Percentiles rank a stretch among this genome's conserved stretches.
Evolutionary conservation across 495 filamentous ascomycete genomes (phyloP).

Genomic region (Aspergillus bridgeri): DNA sequence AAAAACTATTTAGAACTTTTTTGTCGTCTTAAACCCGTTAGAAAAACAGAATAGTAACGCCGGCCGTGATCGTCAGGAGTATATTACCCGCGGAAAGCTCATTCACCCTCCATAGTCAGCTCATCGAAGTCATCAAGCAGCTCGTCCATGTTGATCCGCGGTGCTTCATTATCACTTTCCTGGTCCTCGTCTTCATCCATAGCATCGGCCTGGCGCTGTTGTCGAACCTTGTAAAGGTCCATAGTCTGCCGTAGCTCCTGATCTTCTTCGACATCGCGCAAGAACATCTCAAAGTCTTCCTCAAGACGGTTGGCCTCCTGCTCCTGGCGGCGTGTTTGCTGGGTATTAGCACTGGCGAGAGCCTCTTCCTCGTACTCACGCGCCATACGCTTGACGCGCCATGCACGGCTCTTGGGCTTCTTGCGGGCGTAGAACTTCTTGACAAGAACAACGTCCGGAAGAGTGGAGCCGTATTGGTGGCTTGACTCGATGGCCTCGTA

Average conservation of each 20-base stretch:
- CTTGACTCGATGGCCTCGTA: conserved; percentile 76
- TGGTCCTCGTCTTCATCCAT: conserved; percentile 61
- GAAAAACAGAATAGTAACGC: not conserved
- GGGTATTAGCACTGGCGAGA: conserved; percentile 29
- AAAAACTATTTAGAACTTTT: not conserved
- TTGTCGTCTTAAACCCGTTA: not conserved
- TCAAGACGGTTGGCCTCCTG: conserved; percentile 78
- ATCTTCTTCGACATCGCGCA: conserved; percentile 95
- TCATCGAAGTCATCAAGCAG: conserved; percentile 88
- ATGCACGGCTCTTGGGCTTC: conserved; percentile 29
- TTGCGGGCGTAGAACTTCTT: conserved; percentile 87
- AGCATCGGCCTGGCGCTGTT: conserved; percentile 33
- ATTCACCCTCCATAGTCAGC: conserved; percentile 59
- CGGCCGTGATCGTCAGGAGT: not conserved
- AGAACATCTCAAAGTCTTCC: conserved; percentile 92
- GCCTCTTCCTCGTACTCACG: conserved; percentile 76
- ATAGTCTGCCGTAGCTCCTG: conserved; percentile 78
- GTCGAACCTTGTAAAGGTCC: conserved; percentile 75
- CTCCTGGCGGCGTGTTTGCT: conserved; percentile 24
- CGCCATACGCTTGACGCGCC: conserved; percentile 91
- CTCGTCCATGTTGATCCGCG: conserved; percentile 78
- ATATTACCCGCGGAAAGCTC: conserved; percentile 22
- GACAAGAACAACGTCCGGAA: conserved; percentile 91
- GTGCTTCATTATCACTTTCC: conserved; percentile 63
- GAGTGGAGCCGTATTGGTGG: conserved; percentile 62